Evolutionary conservation across 768 basidiomycete genomes (phyloP), one percentile per base, ranked within the genome.

Genomic region (Suillus plorans): DNA sequence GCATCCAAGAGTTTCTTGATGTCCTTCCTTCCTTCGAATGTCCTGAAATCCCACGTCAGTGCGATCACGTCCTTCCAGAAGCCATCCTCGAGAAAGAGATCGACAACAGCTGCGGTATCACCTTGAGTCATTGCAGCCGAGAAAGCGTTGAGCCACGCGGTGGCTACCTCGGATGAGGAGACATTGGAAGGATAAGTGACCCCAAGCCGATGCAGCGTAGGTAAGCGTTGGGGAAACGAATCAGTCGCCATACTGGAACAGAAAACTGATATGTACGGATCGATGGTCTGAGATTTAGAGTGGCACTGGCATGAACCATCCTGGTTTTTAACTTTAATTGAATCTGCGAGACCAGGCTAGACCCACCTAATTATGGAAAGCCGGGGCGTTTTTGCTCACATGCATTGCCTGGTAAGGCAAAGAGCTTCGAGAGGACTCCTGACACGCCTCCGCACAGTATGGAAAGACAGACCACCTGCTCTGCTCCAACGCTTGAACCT

Each of bases 31-130:
- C 80, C 82, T 37, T 77, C 73, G 68, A 86, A 80, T 0, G 83
- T 82, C 44, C 84, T 80, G 64, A 88, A 83, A 69, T 85, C 81
- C 81, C 82, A 85, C 1, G 87, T 88, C 9, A 88, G 66, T 0
- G 82, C 78, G 12, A 86, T 72, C 20, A 80, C 73, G 67, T 88
- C 87, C 31, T 85, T 77, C 87, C 86, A 88, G 65, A 81, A 75
- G 2, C 70, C 75, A 7, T 75, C 66, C 8, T 69, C 73, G 8
- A 75, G 69, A 25, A 75, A 73, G 31, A 76, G 73, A 52, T 75
- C 66, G 20, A 72, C 61, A 57, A 72, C 68, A n/a, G 18, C 58
- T 5, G 47, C 2, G 44, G 67, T 62, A 49, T 75, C 59, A 22
- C 67, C 66, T 37, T 67, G 69, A 20, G 57, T 34, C 18, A 76